Percentiles rank a stretch among this genome's conserved stretches.
Evolutionary conservation across 2,329 filamentous ascomycete genomes (phyloP).

Genomic region (Xylaria sp.): DNA sequence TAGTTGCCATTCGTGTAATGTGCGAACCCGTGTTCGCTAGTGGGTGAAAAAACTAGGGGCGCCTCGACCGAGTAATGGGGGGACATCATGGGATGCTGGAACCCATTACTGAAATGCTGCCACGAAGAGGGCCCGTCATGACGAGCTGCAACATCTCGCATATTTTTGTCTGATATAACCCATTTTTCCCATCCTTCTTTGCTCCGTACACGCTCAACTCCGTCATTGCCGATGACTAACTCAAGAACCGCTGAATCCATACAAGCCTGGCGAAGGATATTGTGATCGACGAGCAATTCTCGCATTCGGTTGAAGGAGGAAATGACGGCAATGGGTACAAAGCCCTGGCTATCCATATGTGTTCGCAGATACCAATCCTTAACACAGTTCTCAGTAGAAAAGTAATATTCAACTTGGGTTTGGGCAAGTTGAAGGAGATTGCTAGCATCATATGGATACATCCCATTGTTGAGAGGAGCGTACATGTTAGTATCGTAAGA

Average conservation of each 20-base stretch:
- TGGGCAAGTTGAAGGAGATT: constrained; percentile 52
- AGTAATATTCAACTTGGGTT: constrained; percentile 86
- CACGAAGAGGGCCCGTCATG: constrained; percentile 71
- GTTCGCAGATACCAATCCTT: constrained; percentile 90
- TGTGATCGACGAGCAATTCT: constrained; percentile 75
- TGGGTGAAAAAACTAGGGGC: constrained; percentile 48
- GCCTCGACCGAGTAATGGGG: constrained; percentile 45
- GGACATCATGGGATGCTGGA: constrained; percentile 42
- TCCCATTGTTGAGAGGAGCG: constrained; percentile 64
- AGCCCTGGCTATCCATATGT: constrained; percentile 96
- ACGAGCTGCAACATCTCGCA: constrained; percentile 78
- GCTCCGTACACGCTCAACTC: constrained; percentile 80
- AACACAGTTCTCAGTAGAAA: constrained; percentile 94
- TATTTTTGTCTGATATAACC: constrained; percentile 72
- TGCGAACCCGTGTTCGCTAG: constrained; percentile 47
- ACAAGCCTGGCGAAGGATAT: constrained; percentile 79
- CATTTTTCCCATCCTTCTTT: constrained; percentile 83
- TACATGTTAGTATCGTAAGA: constrained; percentile 68
- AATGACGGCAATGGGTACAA: constrained; percentile 83
- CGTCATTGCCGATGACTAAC: constrained; percentile 78
- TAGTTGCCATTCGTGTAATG: constrained; percentile 50
- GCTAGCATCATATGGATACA: constrained; percentile 60
- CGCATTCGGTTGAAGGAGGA: constrained; percentile 88
- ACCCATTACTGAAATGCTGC: constrained; percentile 40
- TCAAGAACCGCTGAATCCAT: constrained; percentile 79